phyloP scores from a whole-genome alignment of 2,329 filamentous ascomycete genomes.

The Aspergillus sp. region DNA sequence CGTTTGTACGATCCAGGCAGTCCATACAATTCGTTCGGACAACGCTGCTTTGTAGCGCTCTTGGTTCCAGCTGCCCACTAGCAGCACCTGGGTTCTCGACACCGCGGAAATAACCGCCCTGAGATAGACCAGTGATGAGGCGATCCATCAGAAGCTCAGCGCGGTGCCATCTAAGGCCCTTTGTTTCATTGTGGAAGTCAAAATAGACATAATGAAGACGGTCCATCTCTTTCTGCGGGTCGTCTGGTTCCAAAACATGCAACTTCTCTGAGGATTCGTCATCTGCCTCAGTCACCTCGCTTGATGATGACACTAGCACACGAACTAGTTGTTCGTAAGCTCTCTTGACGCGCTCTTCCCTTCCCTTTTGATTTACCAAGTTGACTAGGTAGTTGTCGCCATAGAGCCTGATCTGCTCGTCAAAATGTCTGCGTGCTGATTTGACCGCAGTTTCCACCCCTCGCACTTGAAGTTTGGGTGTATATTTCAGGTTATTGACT shows the following conservation, averaged over 20 bases:
- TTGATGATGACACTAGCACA: conserved; percentile 67
- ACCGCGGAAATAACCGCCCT: conserved; percentile 89
- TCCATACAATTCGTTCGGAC: conserved; percentile 99
- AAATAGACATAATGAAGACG: conserved; percentile 96
- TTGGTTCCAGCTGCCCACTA: conserved; percentile 73
- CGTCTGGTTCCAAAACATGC: conserved; percentile 67
- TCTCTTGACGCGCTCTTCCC: conserved; percentile 84
- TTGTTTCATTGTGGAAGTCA: conserved; percentile 97
- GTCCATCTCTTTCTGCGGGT: conserved; percentile 67
- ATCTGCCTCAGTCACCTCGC: conserved; percentile 66
- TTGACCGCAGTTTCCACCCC: conserved; percentile 76
- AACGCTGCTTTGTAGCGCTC: conserved; percentile 80
- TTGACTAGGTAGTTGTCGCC: conserved; percentile 98
- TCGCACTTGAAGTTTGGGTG: conserved; percentile 83
- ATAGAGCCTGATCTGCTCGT: conserved; percentile 89
- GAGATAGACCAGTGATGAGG: conserved; percentile 70
- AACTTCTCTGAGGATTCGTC: conserved; percentile 74
- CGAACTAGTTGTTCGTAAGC: conserved; percentile 91
- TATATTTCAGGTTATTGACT: conserved; percentile 89
- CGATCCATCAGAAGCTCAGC: conserved; percentile 83
- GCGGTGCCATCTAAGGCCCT: conserved; percentile 89
- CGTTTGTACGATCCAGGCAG: conserved; percentile 94
- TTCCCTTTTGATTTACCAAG: conserved; percentile 91
- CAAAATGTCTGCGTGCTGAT: conserved; percentile 82
- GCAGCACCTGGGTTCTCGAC: conserved; percentile 75